Base-by-base conservation (phyloP, 1,284 basidiomycete species). In the Cutaneotrichosporon dermatis region DNA sequence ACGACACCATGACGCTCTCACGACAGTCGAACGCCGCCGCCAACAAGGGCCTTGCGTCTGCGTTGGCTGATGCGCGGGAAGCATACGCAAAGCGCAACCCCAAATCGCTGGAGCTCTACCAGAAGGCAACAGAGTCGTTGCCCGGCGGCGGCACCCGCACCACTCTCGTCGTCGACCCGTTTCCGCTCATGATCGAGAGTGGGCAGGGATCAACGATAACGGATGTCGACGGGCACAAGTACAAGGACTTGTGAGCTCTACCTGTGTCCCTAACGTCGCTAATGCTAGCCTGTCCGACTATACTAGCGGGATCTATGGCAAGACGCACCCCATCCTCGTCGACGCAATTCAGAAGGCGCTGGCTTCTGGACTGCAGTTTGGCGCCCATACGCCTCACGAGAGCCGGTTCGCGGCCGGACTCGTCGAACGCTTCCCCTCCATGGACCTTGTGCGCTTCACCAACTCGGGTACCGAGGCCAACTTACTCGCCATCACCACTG, bases 401-500 rank as follows among this genome's bases (percentile, higher is more conserved):
- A 61, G 58, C 1, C 46, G 50, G 4, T 57, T 72, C 0, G 67
- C 69, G 1, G 25, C 42, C 0, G 62, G 55, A 16, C 57, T 72
- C 49, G 60, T 61, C 5, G 39, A 46, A 2, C 58, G 69, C 36
- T 69, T 72, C 44, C 70, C 70, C 1, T 66, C 65, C 7, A 60
- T 70, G 39, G 66, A 70, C 7, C 62, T 66, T 5, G 53, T 72
- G 13, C 65, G 70, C 25, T 79, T 78, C 60, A 67, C 74, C 43
- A 79, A 79, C 65, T 79, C 78, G 33, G 78, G 77, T 15, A 79
- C 78, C 1, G 78, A 79, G 66, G 75, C 78, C 8, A 79, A 77
- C 61, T 68, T 78, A 62, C 80, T 79, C 46, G 80, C 81, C 6
- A 75, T 82, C 64, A 79, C 81, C 54, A 78, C 80, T 50, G 79